Base-by-base conservation (phyloP, 2,329 filamentous ascomycete genomes). In the Pseudocercospora eumusae region DNA sequence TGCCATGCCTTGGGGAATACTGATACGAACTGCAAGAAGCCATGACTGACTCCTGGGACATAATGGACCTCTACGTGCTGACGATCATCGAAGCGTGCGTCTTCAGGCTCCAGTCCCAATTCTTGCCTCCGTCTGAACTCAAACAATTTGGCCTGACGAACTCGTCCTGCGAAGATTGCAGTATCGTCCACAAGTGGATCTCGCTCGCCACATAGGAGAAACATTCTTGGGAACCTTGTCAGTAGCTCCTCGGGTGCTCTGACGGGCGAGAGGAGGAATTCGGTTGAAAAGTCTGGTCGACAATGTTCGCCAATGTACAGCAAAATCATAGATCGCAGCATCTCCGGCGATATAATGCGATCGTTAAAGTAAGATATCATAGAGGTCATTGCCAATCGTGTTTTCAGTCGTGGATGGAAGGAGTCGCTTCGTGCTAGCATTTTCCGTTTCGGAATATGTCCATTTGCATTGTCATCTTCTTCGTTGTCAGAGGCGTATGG, bases 241-340 rank as follows among this genome's bases (percentile, higher is more conserved):
- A 99, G 84, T 0, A 98, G 81, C 0, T 85, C 82, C 68, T 97
- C 93, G 0, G 95, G 95, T 0, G 95, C 93, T 0, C 97, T 84
- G 0, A 97, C 87, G 0, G 95, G 95, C 0, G 91, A 96, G 2
- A 99, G 85, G 0, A 96, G 84, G 74, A 92, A 97, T 75, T 99
- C 93, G 6, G 90, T 91, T 27, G 86, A 86, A 75, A 99, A 98
- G 74, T 98, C 92, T 0, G 95, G 95, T 0, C 93, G 88, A 75
- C 95, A 91, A 74, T 97, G 90, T 0, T 93, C 92, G 0, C 95
- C 95, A 59, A 99, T 90, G 75, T 99, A 99, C 3, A 99, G 82
- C 67, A 99, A 96, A 67, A 99, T 96, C 93, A 99, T 98, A 66
- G 93, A 92, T 31, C 95, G 90, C 89, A 98, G 97, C 92, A 98